These are phyloP conservation scores for Sclerotinia trifoliorum DNA, from an alignment of 2,329 filamentous ascomycete species.

Conservation along the genomic window DNA sequence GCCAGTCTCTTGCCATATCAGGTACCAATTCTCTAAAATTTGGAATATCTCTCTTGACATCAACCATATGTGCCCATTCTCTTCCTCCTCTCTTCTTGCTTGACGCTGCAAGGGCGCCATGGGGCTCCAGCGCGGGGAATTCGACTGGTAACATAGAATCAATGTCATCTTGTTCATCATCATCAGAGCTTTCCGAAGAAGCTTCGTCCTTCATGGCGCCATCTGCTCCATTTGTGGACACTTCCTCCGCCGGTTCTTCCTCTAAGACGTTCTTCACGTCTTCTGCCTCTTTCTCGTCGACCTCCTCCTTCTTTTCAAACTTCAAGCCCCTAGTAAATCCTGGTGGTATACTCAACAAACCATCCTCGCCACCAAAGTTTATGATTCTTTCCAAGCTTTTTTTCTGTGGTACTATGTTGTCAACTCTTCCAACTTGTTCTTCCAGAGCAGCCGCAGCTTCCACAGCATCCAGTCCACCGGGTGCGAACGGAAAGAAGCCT, in stretches of 20 bases:
- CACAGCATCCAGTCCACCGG: conserved; percentile 82
- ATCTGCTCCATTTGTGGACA: conserved; percentile 37
- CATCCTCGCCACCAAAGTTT: conserved; percentile 72
- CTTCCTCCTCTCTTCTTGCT: conserved; percentile 71
- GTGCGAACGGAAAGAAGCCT: conserved; percentile 91
- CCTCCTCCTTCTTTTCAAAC: conserved; percentile 58
- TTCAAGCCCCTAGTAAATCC: conserved; percentile 78
- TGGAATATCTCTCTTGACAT: conserved; percentile 87
- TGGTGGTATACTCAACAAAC: conserved; percentile 77
- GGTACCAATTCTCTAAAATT: conserved; percentile 93
- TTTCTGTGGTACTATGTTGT: conserved; percentile 44
- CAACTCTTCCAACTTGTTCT: conserved; percentile 63
- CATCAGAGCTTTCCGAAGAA: conserved; percentile 38
- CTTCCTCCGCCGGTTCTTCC: conserved; percentile 21
- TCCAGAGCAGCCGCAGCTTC: conserved; percentile 83
- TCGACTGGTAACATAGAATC: conserved; percentile 88
- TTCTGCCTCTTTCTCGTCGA: conserved; percentile 51
- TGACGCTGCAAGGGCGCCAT: conserved; percentile 70
- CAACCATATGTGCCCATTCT: conserved; percentile 98
- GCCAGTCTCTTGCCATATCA: conserved; percentile 94
- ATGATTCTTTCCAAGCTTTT: conserved; percentile 81
- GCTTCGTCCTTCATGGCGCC: conserved; percentile 38
- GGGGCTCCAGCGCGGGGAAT: conserved; percentile 86
- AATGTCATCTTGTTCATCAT: conserved; percentile 62
- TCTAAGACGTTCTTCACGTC: conserved; percentile 25